Percentiles rank a stretch among this genome's conserved stretches.
Conservation (phyloP, 2,329 filamentous ascomycete species). For the Immersiporthe knoxdaviesiana region DNA sequence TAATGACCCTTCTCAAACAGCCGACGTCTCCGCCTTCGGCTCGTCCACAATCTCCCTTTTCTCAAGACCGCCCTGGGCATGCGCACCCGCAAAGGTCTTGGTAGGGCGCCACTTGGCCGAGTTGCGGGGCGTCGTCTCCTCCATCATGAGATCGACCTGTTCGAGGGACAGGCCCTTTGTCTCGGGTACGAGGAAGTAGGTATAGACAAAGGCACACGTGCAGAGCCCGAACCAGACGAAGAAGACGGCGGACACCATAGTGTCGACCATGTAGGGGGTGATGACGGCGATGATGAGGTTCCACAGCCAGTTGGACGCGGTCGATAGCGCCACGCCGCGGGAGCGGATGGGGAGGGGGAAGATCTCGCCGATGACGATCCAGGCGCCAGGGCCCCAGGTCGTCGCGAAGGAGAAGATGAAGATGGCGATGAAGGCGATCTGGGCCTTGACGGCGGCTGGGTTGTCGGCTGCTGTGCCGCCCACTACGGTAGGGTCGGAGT, state of each 20-base stretch:
- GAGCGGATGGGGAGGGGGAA: constrained; percentile 77
- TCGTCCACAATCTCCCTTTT: neutral
- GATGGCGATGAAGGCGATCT: constrained; percentile 77
- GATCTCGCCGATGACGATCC: constrained; percentile 74
- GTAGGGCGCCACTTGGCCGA: constrained; percentile 40
- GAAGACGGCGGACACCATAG: constrained; percentile 49
- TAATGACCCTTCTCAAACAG: neutral
- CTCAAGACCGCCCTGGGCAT: constrained; percentile 34
- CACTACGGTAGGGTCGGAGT: neutral
- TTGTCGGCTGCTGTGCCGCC: constrained; percentile 51
- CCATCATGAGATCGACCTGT: constrained; percentile 69
- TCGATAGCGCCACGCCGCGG: constrained; percentile 71
- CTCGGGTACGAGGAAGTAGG: constrained; percentile 67
- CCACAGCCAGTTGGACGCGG: constrained; percentile 76
- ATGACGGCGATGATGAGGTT: constrained; percentile 64
- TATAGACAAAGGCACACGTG: constrained; percentile 57
- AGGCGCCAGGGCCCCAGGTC: constrained; percentile 68
- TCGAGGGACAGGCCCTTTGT: constrained; percentile 76
- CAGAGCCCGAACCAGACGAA: constrained; percentile 68
- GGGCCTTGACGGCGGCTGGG: constrained; percentile 45
- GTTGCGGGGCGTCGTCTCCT: constrained; percentile 48
- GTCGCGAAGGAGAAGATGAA: constrained; percentile 81
- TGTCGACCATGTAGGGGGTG: constrained; percentile 71
- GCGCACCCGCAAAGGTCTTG: constrained; percentile 39
- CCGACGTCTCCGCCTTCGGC: neutral